Percentiles rank a stretch among this genome's conserved stretches.
Evolutionary conservation across 2,329 filamentous ascomycete genomes (phyloP).

Genomic region (Teratosphaeria viscida): DNA sequence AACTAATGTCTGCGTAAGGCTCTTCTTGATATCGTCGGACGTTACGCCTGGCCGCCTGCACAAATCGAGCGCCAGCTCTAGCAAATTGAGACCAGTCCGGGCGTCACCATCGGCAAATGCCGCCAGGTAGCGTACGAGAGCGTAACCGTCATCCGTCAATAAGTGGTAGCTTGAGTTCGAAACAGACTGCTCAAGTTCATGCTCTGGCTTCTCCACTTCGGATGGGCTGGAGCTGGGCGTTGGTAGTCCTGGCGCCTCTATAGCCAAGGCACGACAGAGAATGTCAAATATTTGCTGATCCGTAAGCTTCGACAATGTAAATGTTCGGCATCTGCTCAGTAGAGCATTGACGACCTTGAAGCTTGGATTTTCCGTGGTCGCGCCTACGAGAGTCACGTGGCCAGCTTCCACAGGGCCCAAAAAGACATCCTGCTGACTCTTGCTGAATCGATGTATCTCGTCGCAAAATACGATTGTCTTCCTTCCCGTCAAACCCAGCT

Average conservation of each 20-base stretch:
- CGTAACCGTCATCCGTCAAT: conserved; percentile 58
- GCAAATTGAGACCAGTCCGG: conserved; percentile 79
- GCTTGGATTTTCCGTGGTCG: conserved; percentile 92
- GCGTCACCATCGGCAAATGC: conserved; percentile 88
- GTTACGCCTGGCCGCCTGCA: conserved; percentile 53
- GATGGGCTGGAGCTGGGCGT: conserved; percentile 25
- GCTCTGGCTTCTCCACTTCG: conserved; percentile 7
- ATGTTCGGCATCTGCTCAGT: conserved; percentile 80
- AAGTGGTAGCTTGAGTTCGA: conserved; percentile 13
- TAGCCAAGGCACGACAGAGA: conserved; percentile 59
- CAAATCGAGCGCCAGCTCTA: conserved; percentile 78
- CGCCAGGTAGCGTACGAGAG: conserved; percentile 67
- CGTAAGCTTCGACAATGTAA: conserved; percentile 68
- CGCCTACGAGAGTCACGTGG: conserved; percentile 82
- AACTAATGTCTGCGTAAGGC: conserved; percentile 82
- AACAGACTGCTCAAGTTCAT: neutral
- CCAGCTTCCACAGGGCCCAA: conserved; percentile 85
- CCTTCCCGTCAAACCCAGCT: conserved; percentile 68
- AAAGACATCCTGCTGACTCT: conserved; percentile 90
- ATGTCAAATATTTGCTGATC: conserved; percentile 64
- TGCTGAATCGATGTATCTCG: conserved; percentile 87
- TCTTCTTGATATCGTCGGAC: conserved; percentile 64
- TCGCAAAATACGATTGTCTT: conserved; percentile 97
- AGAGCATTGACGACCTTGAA: conserved; percentile 87
- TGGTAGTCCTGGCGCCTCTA: conserved; percentile 40